A percentile compares a stretch with the other conserved stretches of the same genome.
Conservation (phyloP, 148 eudicot species). For the Cornus florida region DNA sequence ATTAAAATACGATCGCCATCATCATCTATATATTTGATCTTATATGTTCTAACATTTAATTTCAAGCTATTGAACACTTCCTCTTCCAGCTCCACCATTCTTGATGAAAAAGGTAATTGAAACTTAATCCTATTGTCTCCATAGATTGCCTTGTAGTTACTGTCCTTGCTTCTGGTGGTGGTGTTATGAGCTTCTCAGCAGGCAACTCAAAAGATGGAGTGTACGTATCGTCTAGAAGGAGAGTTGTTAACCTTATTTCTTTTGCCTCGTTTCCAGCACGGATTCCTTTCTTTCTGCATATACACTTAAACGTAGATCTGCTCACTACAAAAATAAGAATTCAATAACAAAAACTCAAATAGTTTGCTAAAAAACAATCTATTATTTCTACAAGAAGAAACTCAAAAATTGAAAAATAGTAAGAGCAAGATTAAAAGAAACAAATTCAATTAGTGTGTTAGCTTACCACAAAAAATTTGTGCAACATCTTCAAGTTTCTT, state of each 20-base stretch:
- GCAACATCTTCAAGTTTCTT: slow-evolving; percentile 8
- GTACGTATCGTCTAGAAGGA: background rate
- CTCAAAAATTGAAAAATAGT: no score
- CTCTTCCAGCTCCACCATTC: background rate
- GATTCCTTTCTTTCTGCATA: background rate
- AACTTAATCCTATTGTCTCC: background rate
- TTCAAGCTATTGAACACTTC: background rate
- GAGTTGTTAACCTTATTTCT: background rate
- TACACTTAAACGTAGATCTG: slow-evolving; percentile 1
- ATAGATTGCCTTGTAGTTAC: background rate
- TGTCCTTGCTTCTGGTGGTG: background rate
- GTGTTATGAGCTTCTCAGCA: background rate
- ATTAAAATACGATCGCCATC: background rate
- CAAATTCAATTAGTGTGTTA: background rate
- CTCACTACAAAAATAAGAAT: background rate
- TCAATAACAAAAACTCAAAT: no score
- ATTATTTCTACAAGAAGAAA: no score
- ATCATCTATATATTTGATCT: background rate
- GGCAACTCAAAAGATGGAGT: background rate
- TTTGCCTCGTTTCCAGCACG: background rate
- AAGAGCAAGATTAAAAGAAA: no score
- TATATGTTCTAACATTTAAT: background rate
- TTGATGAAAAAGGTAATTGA: background rate
- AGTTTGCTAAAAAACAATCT: background rate
- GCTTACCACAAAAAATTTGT: background rate